Evolutionary conservation across 345 rosid species (phyloP).

Genomic region (Carallia pectinifolia): DNA sequence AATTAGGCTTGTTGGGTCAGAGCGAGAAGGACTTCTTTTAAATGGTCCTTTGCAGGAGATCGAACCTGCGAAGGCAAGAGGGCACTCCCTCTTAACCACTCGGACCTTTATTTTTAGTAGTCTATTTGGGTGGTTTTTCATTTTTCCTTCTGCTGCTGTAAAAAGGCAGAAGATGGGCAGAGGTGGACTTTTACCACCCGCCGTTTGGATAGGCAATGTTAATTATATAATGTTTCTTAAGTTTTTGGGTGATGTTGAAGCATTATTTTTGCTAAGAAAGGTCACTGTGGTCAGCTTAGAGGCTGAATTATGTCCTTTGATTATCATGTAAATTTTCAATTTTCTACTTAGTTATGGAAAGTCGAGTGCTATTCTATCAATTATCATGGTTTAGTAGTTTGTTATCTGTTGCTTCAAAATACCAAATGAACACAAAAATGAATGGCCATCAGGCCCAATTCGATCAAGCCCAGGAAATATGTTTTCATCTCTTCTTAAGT

Average conservation of each 20-base stretch:
- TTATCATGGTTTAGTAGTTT: neutral
- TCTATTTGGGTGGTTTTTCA: slow-evolving; percentile 11
- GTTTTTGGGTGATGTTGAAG: neutral
- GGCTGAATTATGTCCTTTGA: slow-evolving; percentile 12
- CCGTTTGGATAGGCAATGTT: slow-evolving; percentile 11
- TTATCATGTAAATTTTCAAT: slow-evolving; percentile 17
- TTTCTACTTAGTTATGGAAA: slow-evolving; percentile 1
- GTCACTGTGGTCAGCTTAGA: slow-evolving; percentile 15
- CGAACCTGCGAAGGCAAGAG: too few relatives aligned
- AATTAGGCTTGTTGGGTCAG: slow-evolving; percentile 21
- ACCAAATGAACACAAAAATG: too few relatives aligned
- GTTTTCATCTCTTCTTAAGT: too few relatives aligned
- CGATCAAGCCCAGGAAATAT: too few relatives aligned
- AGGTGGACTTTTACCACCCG: slow-evolving; percentile 59
- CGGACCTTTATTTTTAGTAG: neutral
- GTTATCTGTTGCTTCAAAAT: neutral
- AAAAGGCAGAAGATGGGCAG: slow-evolving; percentile 37
- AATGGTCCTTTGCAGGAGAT: slow-evolving; percentile 16
- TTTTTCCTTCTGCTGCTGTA: neutral
- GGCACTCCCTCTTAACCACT: neutral
- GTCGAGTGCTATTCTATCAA: neutral
- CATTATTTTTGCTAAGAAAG: neutral
- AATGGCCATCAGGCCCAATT: too few relatives aligned
- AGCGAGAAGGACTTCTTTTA: slow-evolving; percentile 36
- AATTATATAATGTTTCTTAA: neutral